phyloP scores from a whole-genome alignment of 345 rosid species.

The Atalantia buxifolia region DNA sequence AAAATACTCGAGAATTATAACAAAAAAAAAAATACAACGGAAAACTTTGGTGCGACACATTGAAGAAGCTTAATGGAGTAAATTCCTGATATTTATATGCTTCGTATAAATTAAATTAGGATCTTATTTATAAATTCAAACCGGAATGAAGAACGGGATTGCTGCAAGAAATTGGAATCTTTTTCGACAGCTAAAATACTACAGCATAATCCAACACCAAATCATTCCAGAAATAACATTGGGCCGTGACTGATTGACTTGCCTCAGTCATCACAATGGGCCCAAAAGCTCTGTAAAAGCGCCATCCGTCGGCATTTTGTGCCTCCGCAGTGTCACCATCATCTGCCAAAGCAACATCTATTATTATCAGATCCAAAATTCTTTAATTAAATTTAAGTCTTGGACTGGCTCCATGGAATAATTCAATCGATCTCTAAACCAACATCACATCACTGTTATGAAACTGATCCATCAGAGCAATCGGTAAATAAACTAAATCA shows the following conservation, averaged over 20 bases:
- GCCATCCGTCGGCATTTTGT: slow-evolving; percentile 18
- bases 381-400: too few species aligned
- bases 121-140: too few species aligned
- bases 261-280: not conserved
- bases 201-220: too few species aligned
- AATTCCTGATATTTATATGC: too few species aligned
- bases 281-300: not conserved
- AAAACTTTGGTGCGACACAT: too few species aligned
- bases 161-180: not conserved
- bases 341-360: not conserved
- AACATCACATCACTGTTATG: not conserved
- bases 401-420: not conserved
- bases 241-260: not conserved
- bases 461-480: not conserved
- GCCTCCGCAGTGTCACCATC: not conserved
- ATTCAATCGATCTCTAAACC: not conserved
- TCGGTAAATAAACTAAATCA: not conserved
- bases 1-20: too few species aligned
- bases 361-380: too few species aligned
- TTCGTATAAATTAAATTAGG: not conserved
- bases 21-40: too few species aligned
- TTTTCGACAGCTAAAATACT: not conserved
- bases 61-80: too few species aligned
- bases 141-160: not conserved
- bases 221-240: not conserved